Base-by-base conservation (phyloP, 2,329 filamentous ascomycete species). In the Microsporum audouinii region DNA sequence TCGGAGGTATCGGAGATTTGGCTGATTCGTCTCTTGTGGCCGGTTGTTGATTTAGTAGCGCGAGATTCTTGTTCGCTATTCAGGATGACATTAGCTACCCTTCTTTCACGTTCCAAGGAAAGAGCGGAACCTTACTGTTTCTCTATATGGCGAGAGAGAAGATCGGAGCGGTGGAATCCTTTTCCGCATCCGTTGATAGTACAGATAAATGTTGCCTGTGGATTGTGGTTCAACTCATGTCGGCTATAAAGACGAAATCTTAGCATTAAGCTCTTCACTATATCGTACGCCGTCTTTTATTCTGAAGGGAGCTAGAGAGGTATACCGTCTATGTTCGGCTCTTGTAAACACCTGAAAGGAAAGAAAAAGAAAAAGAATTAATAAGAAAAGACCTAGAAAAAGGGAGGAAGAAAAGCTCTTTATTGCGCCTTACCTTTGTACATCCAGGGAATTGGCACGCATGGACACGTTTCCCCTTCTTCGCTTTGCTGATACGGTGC, bases 401-500 rank as follows among this genome's bases (percentile, higher is more conserved):
- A 38, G 31, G 41, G 57, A 49, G 33, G 29, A 59, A 59, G 57
- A 61, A 63, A 57, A 41, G n/a, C 23, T 14, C 5, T 57, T 7
- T 31, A 23, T 27, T 51, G 41, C 43, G 12, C 67, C 73, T 62
- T 64, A 78, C 77, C 73, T 80, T 80, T 63, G 71, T 71, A 66
- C 78, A 80, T 43, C 77, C 76, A 14, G 75, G 75, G 62, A 70
- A 77, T 61, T 77, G 72, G 65, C 78, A 80, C 6, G 72, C 72
- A 65, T 80, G 78, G 12, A 80, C 78, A 58, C 77, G 75, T 68
- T 79, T 79, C 34, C 78, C 78, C 67, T 80, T 80, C 70, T 79
- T 80, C 10, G 78, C 78, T 67, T 79, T 80, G 70, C 78, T 80
- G 65, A 79, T 74, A 58, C 78, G 75, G 65, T 75, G 75, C 39